Base-by-base conservation (phyloP, 208 protist genomes). In the Leishmania braziliensis region DNA sequence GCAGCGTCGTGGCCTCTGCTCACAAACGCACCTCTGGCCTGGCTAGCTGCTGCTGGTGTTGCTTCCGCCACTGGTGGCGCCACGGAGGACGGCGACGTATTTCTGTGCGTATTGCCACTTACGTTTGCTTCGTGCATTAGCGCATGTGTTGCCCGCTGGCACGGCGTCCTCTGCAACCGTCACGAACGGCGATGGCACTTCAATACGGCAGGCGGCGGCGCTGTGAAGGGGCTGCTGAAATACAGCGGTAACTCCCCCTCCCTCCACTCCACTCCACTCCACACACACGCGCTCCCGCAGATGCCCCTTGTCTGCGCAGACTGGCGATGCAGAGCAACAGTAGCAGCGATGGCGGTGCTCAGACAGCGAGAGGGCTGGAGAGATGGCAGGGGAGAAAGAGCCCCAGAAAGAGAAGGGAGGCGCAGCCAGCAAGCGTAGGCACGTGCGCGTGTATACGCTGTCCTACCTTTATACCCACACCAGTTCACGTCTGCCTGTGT, bases 381-480 rank as follows among this genome's bases (percentile, higher is more conserved):
- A 14, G 29, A 39, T 33, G 10, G 72, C 16, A 63, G 36, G 14
- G 20, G 53, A 62, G 53, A 6, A 76, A 43, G 6, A 20, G 29
- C 36, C 50, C 68, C 2, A 54, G 69, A 74, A 36, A 56, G 69
- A 23, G n/a, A 56, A 75, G 71, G n/a, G 39, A n/a, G 53, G 18
- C 36, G 23, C 54, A 46, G 39, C 36, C 29, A 46, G 48, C 51
- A 60, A n/a, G 73, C 20, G 73, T 51, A 39, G 16, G n/a, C 39
- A 46, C 51, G 73, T 46, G 51, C 20, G 39, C 56, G 48, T 39
- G 56, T 84, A 33, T 48, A 56, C 46, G 51, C 76, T 84, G 20
- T 20, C 68, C 70, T 77, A 48, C 33, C 3, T 62, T 62, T 50
- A 43, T 36, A 12, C 68, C 12, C 76, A 51, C 43, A 36, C 36